These are phyloP conservation scores for Tylopilus rubrobrunneus DNA, from an alignment of 768 basidiomycete genomes.

Conservation along the genomic window DNA sequence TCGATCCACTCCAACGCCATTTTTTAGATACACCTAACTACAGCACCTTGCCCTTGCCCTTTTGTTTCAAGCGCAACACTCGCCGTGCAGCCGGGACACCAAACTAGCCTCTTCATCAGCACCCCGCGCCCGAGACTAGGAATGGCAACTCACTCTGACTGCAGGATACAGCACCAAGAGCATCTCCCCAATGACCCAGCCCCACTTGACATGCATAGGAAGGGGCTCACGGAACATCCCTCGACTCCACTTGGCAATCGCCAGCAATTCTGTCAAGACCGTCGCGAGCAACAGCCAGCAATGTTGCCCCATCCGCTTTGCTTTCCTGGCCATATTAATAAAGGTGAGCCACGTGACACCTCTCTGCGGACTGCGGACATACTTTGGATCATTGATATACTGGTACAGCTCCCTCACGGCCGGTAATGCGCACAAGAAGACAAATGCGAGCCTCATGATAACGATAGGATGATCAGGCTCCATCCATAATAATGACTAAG, in stretches of 20 bases:
- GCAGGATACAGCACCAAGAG: constrained; percentile 67
- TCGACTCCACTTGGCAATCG: constrained; percentile 78
- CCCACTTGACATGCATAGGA: constrained; percentile 58
- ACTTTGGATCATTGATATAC: constrained; percentile 82
- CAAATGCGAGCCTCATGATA: constrained; percentile 63
- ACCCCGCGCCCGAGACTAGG: background rate
- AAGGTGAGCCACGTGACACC: constrained; percentile 1
- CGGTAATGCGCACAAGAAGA: constrained; percentile 84
- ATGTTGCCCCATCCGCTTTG: constrained; percentile 88
- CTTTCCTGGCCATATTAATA: constrained; percentile 45
- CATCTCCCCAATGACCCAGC: constrained; percentile 58
- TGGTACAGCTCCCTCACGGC: constrained; percentile 82
- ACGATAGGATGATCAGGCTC: constrained; percentile 87
- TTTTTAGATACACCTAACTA: background rate
- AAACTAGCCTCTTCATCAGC: constrained; percentile 43
- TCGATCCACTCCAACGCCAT: constrained; percentile 9
- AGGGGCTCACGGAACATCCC: constrained; percentile 65
- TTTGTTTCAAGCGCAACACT: constrained; percentile 39
- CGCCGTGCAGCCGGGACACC: constrained; percentile 56
- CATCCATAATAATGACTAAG: constrained; percentile 65
- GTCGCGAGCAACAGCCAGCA: constrained; percentile 85
- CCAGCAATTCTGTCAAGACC: constrained; percentile 76
- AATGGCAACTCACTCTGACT: constrained; percentile 48
- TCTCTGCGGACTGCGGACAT: constrained; percentile 18
- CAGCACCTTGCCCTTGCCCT: constrained; percentile 26